phyloP scores from a whole-genome alignment of 495 filamentous ascomycete species.

The Aspergillus ostianus region DNA sequence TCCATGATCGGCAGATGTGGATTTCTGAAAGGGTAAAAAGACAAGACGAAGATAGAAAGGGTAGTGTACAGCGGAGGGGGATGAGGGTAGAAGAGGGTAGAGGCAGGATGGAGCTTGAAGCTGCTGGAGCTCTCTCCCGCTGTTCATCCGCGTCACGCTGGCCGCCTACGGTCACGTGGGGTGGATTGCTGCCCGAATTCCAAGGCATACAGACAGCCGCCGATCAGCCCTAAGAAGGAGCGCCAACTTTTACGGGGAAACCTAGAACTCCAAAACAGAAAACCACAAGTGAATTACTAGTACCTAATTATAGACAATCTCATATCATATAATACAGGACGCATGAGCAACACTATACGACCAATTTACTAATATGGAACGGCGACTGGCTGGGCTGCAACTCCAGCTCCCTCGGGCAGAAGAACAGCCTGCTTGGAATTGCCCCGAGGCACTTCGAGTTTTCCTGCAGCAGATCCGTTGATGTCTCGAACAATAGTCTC shows the following conservation, averaged over 20 bases:
- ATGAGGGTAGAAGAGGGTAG: conserved; percentile 17
- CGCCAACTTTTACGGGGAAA: too few species aligned
- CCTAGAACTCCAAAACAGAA: not conserved
- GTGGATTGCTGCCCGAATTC: not conserved
- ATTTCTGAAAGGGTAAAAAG: not conserved
- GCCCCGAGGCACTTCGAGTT: not conserved
- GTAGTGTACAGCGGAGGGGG: conserved; percentile 5
- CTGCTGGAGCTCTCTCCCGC: conserved; percentile 36
- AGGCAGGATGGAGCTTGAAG: conserved; percentile 20
- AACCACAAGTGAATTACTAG: not conserved
- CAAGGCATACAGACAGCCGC: not conserved
- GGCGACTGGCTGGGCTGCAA: not conserved
- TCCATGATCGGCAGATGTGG: conserved; percentile 64
- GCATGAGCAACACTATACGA: not conserved
- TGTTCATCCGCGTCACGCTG: conserved; percentile 46
- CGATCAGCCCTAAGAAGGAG: not conserved
- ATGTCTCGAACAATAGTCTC: not conserved
- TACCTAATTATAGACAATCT: not conserved
- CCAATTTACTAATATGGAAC: conserved; percentile 9
- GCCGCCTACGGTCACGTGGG: conserved; percentile 45
- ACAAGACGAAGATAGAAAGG: not conserved
- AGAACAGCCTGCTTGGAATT: not conserved
- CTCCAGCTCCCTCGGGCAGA: not conserved
- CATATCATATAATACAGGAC: not conserved
- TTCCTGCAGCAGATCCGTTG: not conserved